Evolutionary conservation across 2,329 filamentous ascomycete genomes (phyloP).

Genomic region (Curvularia lunata): DNA sequence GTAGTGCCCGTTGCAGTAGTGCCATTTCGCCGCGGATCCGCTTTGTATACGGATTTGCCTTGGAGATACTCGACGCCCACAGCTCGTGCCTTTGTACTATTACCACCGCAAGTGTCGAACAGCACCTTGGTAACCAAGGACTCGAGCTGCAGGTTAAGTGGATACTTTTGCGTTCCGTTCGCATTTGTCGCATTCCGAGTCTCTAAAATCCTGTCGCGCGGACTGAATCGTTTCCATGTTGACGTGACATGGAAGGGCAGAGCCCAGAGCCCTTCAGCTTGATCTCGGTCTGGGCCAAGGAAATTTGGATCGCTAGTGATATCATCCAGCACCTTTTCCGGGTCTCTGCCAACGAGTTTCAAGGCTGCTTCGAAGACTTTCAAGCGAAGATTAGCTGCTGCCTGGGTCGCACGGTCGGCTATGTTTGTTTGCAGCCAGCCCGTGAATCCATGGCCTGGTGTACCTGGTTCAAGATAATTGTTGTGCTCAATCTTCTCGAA

Average conservation of each 20-base stretch:
- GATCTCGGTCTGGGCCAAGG: constrained; percentile 29
- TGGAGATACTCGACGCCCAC: constrained; percentile 54
- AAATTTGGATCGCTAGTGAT: constrained; percentile 24
- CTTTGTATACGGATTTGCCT: constrained; percentile 51
- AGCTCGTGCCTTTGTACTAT: constrained; percentile 39
- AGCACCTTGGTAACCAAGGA: constrained; percentile 50
- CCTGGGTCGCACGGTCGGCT: constrained; percentile 16
- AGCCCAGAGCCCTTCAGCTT: constrained; percentile 48
- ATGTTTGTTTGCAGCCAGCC: constrained; percentile 29
- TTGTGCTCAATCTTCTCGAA: constrained; percentile 29
- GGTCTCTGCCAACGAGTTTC: constrained; percentile 24
- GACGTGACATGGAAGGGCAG: constrained; percentile 34
- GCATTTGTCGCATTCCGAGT: constrained; percentile 11
- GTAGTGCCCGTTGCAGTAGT: constrained; percentile 10
- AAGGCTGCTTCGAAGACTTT: constrained; percentile 21
- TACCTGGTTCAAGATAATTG: constrained; percentile 23
- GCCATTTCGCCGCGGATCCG: constrained; percentile 47
- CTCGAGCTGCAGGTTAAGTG: constrained; percentile 39
- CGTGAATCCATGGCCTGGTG: constrained; percentile 28
- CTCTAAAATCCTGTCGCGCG: constrained; percentile 24
- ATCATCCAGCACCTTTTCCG: constrained; percentile 23
- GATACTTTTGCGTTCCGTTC: constrained; percentile 22
- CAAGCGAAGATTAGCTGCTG: constrained; percentile 9
- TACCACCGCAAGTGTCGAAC: constrained; percentile 38
- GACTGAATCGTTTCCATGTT: constrained; percentile 26